phyloP scores from a whole-genome alignment of 768 basidiomycete species.

The Pilatotrama ljubarskyi region DNA sequence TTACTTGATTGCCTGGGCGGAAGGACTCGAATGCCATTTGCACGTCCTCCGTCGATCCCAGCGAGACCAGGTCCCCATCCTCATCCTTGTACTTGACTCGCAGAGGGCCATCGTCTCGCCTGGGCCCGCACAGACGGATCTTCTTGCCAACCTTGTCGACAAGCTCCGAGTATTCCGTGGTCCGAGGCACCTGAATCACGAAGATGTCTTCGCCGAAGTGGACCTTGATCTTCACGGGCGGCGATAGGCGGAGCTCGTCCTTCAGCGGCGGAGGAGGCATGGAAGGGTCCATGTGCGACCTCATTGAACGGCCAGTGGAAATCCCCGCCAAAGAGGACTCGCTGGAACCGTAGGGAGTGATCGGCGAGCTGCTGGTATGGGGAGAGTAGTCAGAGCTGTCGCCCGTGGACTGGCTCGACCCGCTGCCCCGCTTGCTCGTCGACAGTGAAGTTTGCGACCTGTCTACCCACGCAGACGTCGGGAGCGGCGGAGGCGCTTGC shows the following conservation, averaged over 20 bases:
- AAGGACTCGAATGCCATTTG: constrained; percentile 91
- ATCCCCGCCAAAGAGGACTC: constrained; percentile 72
- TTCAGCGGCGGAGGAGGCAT: constrained; percentile 76
- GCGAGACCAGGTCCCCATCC: constrained; percentile 86
- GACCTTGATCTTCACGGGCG: constrained; percentile 87
- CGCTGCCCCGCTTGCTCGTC: constrained; percentile 74
- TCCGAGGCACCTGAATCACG: constrained; percentile 83
- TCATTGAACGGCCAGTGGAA: constrained; percentile 48
- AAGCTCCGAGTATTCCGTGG: constrained; percentile 78
- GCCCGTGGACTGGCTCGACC: constrained; percentile 80
- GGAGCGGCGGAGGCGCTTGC: constrained; percentile 53
- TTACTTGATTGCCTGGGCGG: constrained; percentile 78
- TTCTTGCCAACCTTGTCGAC: constrained; percentile 91
- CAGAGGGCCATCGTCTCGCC: constrained; percentile 75
- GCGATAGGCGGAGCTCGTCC: constrained; percentile 73
- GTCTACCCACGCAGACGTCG: constrained; percentile 50
- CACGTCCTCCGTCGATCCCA: constrained; percentile 90
- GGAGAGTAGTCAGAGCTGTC: constrained; percentile 85
- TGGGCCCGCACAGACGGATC: constrained; percentile 87
- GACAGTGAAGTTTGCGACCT: constrained; percentile 42
- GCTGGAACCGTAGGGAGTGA: constrained; percentile 89
- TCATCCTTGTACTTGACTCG: constrained; percentile 90
- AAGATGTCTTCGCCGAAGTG: constrained; percentile 96
- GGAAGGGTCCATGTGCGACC: constrained; percentile 46
- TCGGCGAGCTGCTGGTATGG: constrained; percentile 74